Percentiles rank a stretch among this genome's conserved stretches.
Conservation (phyloP, 306 rosid species). For the Sphenostylis stenocarpa region DNA sequence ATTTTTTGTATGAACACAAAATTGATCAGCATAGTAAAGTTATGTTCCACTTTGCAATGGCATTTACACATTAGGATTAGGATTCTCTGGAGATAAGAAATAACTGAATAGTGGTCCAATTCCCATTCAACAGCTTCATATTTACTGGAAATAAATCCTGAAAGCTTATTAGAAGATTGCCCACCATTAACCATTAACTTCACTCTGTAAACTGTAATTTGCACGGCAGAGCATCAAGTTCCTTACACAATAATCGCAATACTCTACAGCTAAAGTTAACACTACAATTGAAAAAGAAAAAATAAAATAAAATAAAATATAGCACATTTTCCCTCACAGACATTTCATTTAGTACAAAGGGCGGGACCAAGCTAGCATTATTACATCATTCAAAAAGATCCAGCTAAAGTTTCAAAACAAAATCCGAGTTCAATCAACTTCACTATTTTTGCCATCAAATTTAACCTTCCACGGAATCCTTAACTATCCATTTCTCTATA, state of each 20-base stretch:
- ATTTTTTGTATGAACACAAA: not conserved
- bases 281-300: not conserved
- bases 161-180: not conserved
- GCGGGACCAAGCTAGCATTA: not conserved
- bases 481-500: constrained; percentile 4
- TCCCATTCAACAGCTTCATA: no score
- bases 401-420: not conserved
- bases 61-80: not conserved
- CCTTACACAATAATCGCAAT: not conserved
- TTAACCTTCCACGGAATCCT: constrained; percentile 9
- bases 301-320: not conserved
- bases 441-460: constrained; percentile 2
- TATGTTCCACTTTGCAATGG: not conserved
- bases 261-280: not conserved
- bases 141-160: not conserved
- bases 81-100: no score
- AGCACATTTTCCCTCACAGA: not conserved
- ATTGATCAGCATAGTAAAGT: not conserved
- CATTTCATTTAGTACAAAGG: not conserved
- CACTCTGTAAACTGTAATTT: not conserved
- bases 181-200: not conserved
- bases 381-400: not conserved
- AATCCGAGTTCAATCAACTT: not conserved
- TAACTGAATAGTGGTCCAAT: no score
- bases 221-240: not conserved